A percentile compares a stretch with the other conserved stretches of the same genome.
phyloP scores from a whole-genome alignment of 2,329 filamentous ascomycete species.

The Thielaviopsis musarum region DNA sequence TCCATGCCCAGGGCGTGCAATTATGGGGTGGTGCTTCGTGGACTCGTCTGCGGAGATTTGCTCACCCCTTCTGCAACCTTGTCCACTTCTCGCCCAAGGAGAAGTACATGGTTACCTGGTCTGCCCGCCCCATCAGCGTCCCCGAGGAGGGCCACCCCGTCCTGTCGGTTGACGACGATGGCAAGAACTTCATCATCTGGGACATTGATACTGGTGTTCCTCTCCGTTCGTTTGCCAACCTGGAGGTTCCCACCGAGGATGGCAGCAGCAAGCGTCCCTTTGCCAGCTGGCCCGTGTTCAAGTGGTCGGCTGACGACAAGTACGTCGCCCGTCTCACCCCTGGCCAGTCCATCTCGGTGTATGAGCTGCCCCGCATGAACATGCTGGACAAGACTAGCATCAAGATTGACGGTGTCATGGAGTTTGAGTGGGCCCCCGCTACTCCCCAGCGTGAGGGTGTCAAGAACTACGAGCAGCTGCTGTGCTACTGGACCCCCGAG shows the following conservation, averaged over 20 bases:
- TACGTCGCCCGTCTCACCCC: conserved; percentile 88
- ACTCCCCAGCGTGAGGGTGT: conserved; percentile 65
- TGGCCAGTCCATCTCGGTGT: conserved; percentile 76
- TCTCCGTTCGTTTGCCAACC: conserved; percentile 80
- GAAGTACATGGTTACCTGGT: conserved; percentile 93
- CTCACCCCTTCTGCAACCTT: conserved; percentile 88
- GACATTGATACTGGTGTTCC: conserved; percentile 81
- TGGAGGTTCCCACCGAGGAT: conserved; percentile 51
- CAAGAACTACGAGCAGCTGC: conserved; percentile 86
- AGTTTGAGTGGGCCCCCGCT: conserved; percentile 94
- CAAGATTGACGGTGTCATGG: conserved; percentile 91
- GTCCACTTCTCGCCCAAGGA: conserved; percentile 90
- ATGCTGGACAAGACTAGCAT: conserved; percentile 79
- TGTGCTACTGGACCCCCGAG: conserved; percentile 98
- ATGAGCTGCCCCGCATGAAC: conserved; percentile 78
- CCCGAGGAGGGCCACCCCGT: conserved; percentile 72
- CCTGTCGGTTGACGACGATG: conserved; percentile 83
- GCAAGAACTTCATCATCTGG: conserved; percentile 99
- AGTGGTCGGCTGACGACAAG: conserved; percentile 96
- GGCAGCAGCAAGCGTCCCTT: conserved; percentile 58
- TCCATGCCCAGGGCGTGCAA: conserved; percentile 91
- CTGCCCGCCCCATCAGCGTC: conserved; percentile 79
- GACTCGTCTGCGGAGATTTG: conserved; percentile 81
- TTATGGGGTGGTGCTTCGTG: conserved; percentile 88
- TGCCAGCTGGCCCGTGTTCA: conserved; percentile 87